These are phyloP conservation scores for Vanrija pseudolonga DNA, from an alignment of 1,284 basidiomycete species.

Conservation along the genomic window DNA sequence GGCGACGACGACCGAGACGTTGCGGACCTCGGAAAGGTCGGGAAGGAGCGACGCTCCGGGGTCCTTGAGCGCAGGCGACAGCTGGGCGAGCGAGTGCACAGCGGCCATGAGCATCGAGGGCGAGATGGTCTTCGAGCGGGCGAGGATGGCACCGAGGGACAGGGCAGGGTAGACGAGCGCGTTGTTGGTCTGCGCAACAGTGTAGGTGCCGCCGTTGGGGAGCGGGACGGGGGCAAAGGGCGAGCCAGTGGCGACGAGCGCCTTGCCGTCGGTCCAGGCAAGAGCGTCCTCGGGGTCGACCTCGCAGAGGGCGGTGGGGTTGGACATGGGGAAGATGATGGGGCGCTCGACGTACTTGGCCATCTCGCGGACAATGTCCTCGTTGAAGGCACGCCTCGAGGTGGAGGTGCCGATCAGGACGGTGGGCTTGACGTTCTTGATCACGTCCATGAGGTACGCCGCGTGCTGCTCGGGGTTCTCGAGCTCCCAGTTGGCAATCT, in stretches of 20 bases:
- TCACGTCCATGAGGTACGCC: constrained; percentile 53
- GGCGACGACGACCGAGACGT: constrained; percentile 54
- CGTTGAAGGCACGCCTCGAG: constrained; percentile 70
- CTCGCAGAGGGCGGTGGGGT: constrained; percentile 72
- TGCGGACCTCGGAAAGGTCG: constrained; percentile 65
- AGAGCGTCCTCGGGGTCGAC: constrained; percentile 58
- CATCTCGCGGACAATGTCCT: constrained; percentile 68
- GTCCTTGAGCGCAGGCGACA: constrained; percentile 68
- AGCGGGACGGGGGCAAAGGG: constrained; percentile 72
- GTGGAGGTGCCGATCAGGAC: constrained; percentile 83
- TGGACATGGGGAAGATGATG: constrained; percentile 76
- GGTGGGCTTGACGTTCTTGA: constrained; percentile 66
- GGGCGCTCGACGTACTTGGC: constrained; percentile 65
- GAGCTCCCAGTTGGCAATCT: constrained; percentile 46
- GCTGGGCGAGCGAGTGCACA: constrained; percentile 59
- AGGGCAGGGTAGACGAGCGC: constrained; percentile 76
- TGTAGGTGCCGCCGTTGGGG: constrained; percentile 54
- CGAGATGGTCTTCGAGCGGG: constrained; percentile 61
- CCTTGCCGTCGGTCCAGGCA: constrained; percentile 68
- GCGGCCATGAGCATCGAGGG: constrained; percentile 70
- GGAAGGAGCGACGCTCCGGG: constrained; percentile 57
- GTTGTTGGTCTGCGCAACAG: constrained; percentile 52
- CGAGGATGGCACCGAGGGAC: constrained; percentile 66
- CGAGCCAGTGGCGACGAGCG: constrained; percentile 73
- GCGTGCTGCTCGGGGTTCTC: constrained; percentile 22